These are phyloP conservation scores for Dioszegia hungarica DNA, from an alignment of 768 basidiomycete genomes.

Conservation along the genomic window DNA sequence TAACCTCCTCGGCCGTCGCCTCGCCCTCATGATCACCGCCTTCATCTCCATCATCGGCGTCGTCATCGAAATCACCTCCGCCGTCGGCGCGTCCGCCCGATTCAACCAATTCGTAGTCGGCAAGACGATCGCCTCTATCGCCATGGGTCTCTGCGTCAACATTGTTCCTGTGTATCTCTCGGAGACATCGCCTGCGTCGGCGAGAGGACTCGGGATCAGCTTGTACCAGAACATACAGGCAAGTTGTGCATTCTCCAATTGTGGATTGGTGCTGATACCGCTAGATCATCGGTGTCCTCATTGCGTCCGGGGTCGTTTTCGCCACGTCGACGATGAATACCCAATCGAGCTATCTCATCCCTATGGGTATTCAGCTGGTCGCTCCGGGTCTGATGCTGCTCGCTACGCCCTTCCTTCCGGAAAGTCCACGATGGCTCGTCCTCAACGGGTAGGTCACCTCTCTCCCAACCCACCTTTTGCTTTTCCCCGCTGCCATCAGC, in stretches of 20 bases:
- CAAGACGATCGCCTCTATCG: slow-evolving; percentile 24
- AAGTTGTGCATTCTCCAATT: no score
- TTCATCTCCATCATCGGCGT: slow-evolving; percentile 22
- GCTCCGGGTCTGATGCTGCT: slow-evolving; percentile 14
- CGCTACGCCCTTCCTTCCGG: slow-evolving; percentile 9
- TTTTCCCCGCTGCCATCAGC: no score
- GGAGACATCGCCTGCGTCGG: slow-evolving; percentile 8
- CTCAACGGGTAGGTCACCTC: slow-evolving; percentile 11
- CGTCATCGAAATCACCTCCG: slow-evolving; percentile 19
- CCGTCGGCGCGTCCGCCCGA: slow-evolving; percentile 11
- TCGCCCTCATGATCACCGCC: slow-evolving; percentile 10
- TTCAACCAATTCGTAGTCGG: slow-evolving; percentile 33
- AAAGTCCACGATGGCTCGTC: slow-evolving; percentile 24
- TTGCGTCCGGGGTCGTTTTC: slow-evolving; percentile 27
- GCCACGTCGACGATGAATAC: slow-evolving; percentile 5
- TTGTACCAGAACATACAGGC: slow-evolving; percentile 29
- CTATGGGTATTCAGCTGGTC: slow-evolving; percentile 21
- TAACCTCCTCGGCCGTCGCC: slow-evolving; percentile 11
- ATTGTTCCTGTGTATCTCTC: slow-evolving; percentile 24
- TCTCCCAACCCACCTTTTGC: no score
- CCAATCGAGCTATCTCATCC: slow-evolving; percentile 18
- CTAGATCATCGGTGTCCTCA: slow-evolving; percentile 34
- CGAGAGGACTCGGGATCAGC: slow-evolving; percentile 23
- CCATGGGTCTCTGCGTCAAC: slow-evolving; percentile 24
- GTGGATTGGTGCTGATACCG: no score